A percentile compares a stretch with the other conserved stretches of the same genome.
phyloP scores from a whole-genome alignment of 176 grass and related monocot genomes.

The Cenchrus americanus region DNA sequence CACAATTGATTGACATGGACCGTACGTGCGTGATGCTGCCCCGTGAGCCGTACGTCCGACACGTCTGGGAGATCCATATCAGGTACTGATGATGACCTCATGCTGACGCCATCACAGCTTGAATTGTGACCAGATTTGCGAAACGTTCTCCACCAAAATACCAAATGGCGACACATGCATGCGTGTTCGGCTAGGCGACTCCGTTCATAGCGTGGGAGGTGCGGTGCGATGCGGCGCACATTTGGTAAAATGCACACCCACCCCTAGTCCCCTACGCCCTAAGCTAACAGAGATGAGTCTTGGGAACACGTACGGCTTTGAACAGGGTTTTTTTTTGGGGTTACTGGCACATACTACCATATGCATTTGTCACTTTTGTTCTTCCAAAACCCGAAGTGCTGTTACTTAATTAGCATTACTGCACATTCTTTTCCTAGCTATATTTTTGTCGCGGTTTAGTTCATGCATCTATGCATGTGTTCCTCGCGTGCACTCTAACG shows the following conservation, averaged over 20 bases:
- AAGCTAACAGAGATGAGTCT: neutral
- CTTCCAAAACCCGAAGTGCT: neutral
- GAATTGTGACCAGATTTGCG: neutral
- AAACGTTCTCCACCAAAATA: neutral
- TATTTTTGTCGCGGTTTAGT: neutral
- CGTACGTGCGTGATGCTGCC: neutral
- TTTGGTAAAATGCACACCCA: too few relatives aligned
- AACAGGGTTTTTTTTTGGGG: neutral
- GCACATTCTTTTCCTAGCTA: neutral
- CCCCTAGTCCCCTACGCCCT: too few relatives aligned
- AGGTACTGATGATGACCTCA: neutral
- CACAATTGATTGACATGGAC: neutral
- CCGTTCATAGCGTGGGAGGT: neutral
- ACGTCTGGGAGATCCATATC: neutral
- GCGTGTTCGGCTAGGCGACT: neutral
- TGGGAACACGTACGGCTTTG: too few relatives aligned
- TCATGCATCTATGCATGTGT: neutral
- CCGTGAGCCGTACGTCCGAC: neutral
- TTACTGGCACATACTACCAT: neutral
- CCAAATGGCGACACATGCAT: neutral
- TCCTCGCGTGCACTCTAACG: neutral
- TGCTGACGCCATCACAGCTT: neutral
- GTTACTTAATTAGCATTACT: neutral
- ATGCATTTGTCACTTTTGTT: neutral
- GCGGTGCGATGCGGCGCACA: too few relatives aligned